These are phyloP conservation scores for Sphagnurus paluster DNA, from an alignment of 1,284 basidiomycete species.

Conservation along the genomic window DNA sequence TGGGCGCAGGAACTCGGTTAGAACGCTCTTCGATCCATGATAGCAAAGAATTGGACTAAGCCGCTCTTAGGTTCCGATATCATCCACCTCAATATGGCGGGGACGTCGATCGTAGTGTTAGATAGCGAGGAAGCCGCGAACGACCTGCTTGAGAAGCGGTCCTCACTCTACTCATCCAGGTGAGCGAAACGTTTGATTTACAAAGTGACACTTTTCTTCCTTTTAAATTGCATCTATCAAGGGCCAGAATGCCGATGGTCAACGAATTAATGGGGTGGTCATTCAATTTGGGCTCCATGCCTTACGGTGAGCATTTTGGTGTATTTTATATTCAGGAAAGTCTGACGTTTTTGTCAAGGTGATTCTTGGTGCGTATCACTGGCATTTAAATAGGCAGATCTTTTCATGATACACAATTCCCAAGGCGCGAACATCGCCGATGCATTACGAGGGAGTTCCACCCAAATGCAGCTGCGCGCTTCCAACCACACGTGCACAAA, in stretches of 20 bases:
- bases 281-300: slow-evolving; percentile 14
- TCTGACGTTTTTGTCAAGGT: background rate
- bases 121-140: slow-evolving; percentile 34
- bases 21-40: background rate
- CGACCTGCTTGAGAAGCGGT: slow-evolving; percentile 41
- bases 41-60: slow-evolving; percentile 12
- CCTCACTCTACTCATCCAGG: slow-evolving; percentile 28
- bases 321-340: background rate
- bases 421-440: slow-evolving; percentile 9
- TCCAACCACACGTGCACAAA: slow-evolving; percentile 19
- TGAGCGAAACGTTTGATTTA: too few relatives aligned
- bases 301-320: slow-evolving; percentile 7
- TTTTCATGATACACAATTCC: too few relatives aligned
- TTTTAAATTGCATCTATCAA: too few relatives aligned
- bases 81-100: slow-evolving; percentile 34
- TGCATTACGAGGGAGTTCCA: slow-evolving; percentile 24
- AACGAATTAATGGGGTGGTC: slow-evolving; percentile 23
- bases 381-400: too few relatives aligned
- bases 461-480: slow-evolving; percentile 14
- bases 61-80: slow-evolving; percentile 35
- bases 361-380: slow-evolving; percentile 1
- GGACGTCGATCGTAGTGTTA: slow-evolving; percentile 38
- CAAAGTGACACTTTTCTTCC: too few relatives aligned
- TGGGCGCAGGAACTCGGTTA: slow-evolving; percentile 11
- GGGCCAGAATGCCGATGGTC: slow-evolving; percentile 23